Evolutionary conservation across 208 protist genomes (phyloP), one percentile per base, ranked within the genome.

Genomic region (Acanthamoeba lugdunensis): DNA sequence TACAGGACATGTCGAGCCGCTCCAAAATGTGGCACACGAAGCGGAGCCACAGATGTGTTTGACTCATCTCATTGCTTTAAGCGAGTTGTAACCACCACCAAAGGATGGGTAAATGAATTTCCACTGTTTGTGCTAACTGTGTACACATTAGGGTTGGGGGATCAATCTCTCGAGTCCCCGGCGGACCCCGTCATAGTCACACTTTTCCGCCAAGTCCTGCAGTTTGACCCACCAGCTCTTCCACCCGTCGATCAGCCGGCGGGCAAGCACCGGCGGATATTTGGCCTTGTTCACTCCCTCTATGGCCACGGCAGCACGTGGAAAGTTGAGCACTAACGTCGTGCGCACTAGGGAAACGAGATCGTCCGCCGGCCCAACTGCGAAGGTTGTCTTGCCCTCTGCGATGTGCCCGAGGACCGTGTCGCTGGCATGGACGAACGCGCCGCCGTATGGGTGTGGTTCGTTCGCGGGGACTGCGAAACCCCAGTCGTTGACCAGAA

Each of bases 401-500:
- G 30, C 75, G 45, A 84, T 84, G 30, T 48, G 25, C 75, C 30
- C 14, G 41, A 84, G 75, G 75, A 84, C 41, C 41, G 21, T 84
- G 75, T 84, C 75, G 25, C 75, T 84, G 75, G 75, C 75, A 21
- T 84, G 75, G 13, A 84, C 54, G 75, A 84, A 58, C 1, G 45
- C 14, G 16, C 75, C 41, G 7, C 45, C 23, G 25, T 84, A 84
- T 11, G 75, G 41, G 25, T 56, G 48, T 3, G 0, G 13, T 28
- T 56, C 33, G 16, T 48, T 58, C 45, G 75, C 75, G 1, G 33
- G 6, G 23, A 56, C 75, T 7, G 41, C 41, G 25, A 58, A 84
- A 0, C 75, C 75, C 75, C 75, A 84, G 75, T 84, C 75, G 75
- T 84, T 84, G 75, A 84, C 75, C 75, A 84, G 75, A 5, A 84